Conservation (phyloP, 805 yeast species). For the Ogataea corticis region DNA sequence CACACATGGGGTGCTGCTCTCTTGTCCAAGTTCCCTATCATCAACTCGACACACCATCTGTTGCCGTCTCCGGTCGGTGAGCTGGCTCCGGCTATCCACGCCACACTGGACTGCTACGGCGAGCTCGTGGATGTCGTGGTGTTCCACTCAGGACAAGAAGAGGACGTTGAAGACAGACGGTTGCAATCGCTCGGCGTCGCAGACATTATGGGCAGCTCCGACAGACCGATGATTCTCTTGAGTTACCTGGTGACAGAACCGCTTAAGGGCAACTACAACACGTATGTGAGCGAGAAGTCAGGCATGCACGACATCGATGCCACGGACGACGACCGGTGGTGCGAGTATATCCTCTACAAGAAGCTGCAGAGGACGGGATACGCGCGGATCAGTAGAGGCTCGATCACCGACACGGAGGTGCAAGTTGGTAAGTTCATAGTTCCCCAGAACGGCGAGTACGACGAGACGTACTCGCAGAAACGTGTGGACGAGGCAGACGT, state of each 20-base stretch:
- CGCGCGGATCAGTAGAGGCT: constrained; percentile 89
- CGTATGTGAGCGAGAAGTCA: constrained; percentile 78
- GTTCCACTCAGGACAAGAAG: constrained; percentile 98
- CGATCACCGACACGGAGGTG: constrained; percentile 95
- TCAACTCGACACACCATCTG: constrained; percentile 86
- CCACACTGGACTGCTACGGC: constrained; percentile 90
- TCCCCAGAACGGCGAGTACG: constrained; percentile 29
- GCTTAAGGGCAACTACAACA: constrained; percentile 84
- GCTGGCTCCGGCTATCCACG: constrained; percentile 96
- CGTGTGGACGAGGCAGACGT: constrained; percentile 58
- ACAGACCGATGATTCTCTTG: constrained; percentile 80
- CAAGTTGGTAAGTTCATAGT: constrained; percentile 91
- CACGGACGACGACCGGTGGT: constrained; percentile 96
- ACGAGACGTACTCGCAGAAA: constrained; percentile 35
- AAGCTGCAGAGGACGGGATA: constrained; percentile 85
- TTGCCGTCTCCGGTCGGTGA: constrained; percentile 98
- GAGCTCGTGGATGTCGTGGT: constrained; percentile 87
- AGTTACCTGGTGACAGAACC: constrained; percentile 93
- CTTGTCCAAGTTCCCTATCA: constrained; percentile 89
- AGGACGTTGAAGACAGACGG: constrained; percentile 91
- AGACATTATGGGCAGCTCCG: constrained; percentile 77
- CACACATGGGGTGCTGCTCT: constrained; percentile 98
- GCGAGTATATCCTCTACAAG: constrained; percentile 91
- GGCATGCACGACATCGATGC: constrained; percentile 95
- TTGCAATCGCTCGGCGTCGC: constrained; percentile 77